Conservation (phyloP, 768 basidiomycete species). For the Butyriboletus loyo region DNA sequence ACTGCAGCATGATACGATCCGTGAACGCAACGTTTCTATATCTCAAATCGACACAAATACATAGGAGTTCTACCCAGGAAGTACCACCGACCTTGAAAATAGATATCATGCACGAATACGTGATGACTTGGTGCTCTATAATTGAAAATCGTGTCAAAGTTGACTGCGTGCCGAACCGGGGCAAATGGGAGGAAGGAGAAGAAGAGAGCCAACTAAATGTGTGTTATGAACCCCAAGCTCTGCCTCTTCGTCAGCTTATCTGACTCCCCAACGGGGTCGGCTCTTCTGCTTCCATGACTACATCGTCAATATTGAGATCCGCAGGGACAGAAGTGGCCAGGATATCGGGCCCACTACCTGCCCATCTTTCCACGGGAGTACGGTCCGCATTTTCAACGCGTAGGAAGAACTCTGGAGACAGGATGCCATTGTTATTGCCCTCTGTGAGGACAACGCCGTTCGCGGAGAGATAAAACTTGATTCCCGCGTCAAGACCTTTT, state of each 20-base stretch:
- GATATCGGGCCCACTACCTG: slow-evolving; percentile 1
- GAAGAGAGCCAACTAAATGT: neutral
- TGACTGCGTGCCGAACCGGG: neutral
- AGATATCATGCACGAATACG: neutral
- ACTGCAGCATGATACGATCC: neutral
- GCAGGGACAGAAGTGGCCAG: neutral
- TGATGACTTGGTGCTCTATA: neutral
- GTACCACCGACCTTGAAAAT: neutral
- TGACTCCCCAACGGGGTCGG: neutral
- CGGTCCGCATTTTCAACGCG: slow-evolving; percentile 53
- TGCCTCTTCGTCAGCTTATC: neutral
- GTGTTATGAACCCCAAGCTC: neutral
- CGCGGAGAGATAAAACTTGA: slow-evolving; percentile 73
- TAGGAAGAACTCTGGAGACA: slow-evolving; percentile 63
- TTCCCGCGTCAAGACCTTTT: slow-evolving; percentile 63
- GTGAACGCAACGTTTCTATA: neutral
- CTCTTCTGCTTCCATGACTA: neutral
- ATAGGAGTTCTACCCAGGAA: neutral
- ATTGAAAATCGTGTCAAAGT: neutral
- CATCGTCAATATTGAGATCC: neutral
- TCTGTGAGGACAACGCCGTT: slow-evolving; percentile 90
- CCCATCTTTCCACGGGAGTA: slow-evolving; percentile 23
- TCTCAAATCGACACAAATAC: neutral
- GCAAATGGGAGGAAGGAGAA: neutral
- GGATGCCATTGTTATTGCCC: slow-evolving; percentile 63